A percentile compares a stretch with the other conserved stretches of the same genome.
phyloP scores from a whole-genome alignment of 179 eudicot species.

The Sideroxylon spinosum region DNA sequence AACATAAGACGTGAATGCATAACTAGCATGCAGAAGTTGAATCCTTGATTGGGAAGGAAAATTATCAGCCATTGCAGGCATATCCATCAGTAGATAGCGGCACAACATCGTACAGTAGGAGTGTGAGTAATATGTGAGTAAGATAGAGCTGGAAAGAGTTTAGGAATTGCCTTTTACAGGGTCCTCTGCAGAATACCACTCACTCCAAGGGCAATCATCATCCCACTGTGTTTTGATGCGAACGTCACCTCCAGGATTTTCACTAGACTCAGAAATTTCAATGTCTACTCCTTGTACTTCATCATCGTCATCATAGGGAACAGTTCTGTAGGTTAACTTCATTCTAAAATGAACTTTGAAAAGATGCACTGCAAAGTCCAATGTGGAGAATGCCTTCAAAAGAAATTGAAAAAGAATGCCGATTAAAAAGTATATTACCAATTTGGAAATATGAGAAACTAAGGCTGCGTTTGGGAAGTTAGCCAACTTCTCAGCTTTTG shows the following conservation, averaged over 20 bases:
- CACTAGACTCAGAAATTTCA: conserved; percentile 37
- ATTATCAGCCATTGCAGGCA: conserved; percentile 3
- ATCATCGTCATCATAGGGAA: conserved; percentile 57
- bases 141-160: background rate
- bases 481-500: too few relatives aligned
- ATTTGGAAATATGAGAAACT: conserved; percentile 14
- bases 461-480: background rate
- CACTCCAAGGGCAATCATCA: conserved; percentile 97
- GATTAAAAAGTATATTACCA: background rate
- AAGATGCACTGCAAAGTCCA: conserved; percentile 65
- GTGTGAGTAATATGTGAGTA: background rate
- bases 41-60: background rate
- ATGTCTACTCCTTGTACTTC: conserved; percentile 42
- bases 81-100: background rate
- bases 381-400: conserved; percentile 68
- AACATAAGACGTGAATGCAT: background rate
- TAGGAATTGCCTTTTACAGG: conserved; percentile 68
- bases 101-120: background rate
- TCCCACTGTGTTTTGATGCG: conserved; percentile 78
- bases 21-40: conserved; percentile 5
- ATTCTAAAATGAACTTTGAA: conserved; percentile 74
- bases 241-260: conserved; percentile 35
- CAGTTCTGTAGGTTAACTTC: conserved; percentile 81
- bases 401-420: conserved; percentile 17
- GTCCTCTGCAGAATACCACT: conserved; percentile 95